Evolutionary conservation across 164 flowering plant genomes (phyloP).

Genomic region (Nymphaea colorata): DNA sequence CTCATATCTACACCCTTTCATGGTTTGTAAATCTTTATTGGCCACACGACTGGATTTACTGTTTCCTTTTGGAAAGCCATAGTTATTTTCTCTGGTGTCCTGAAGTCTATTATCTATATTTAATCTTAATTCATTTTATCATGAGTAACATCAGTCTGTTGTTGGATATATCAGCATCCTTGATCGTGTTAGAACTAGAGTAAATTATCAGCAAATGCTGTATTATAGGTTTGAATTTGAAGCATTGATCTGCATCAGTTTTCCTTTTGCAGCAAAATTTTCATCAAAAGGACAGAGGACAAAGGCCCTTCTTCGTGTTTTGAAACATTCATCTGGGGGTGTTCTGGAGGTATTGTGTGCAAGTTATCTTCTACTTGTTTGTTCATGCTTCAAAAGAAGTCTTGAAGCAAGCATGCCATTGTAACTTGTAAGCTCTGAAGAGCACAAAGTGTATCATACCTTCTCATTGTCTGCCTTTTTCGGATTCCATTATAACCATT

Average conservation of each 20-base stretch:
- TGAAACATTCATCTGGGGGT: constrained; percentile 91
- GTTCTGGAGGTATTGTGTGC: constrained; percentile 69
- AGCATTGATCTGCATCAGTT: neutral
- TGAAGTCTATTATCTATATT: neutral
- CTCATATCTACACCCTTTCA: too few relatives aligned
- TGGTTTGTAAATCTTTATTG: too few relatives aligned
- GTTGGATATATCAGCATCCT: neutral
- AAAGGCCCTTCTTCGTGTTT: constrained; percentile 79
- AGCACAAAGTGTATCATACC: too few relatives aligned
- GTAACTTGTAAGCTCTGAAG: too few relatives aligned
- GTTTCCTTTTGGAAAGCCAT: too few relatives aligned
- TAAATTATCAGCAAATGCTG: neutral
- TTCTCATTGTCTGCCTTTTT: too few relatives aligned
- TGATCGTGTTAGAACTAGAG: neutral
- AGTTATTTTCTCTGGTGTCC: too few relatives aligned
- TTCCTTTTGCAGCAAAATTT: constrained; percentile 47
- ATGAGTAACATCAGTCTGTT: neutral
- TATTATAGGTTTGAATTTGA: neutral
- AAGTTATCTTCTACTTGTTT: neutral
- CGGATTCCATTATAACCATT: too few relatives aligned
- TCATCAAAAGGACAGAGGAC: constrained; percentile 48
- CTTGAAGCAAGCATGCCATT: too few relatives aligned
- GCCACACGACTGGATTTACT: too few relatives aligned
- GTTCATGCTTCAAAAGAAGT: too few relatives aligned
- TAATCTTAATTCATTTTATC: too few relatives aligned